These are phyloP conservation scores for Pleurotus ostreatus DNA, from an alignment of 768 basidiomycete species.

Conservation along the genomic window DNA sequence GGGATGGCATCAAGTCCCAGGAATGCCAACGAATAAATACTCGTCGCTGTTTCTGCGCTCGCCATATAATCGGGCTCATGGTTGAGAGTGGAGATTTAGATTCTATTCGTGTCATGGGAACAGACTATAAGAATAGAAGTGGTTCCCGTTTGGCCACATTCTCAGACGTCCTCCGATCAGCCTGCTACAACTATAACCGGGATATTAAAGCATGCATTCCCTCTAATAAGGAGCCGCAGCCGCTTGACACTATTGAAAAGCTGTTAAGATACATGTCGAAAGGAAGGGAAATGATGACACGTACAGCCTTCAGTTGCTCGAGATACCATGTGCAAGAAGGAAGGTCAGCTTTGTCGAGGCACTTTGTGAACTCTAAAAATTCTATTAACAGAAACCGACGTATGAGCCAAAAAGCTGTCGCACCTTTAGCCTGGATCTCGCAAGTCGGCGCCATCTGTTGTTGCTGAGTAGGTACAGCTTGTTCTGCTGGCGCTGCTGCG, in stretches of 20 bases:
- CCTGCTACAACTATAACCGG: too few species aligned
- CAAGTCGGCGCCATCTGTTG: slow-evolving; percentile 53
- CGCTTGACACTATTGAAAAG: slow-evolving; percentile 58
- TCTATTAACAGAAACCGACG: neutral
- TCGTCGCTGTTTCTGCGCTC: too few species aligned
- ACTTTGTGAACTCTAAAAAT: slow-evolving; percentile 73
- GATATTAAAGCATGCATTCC: neutral
- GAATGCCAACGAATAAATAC: too few species aligned
- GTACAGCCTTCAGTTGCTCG: slow-evolving; percentile 82
- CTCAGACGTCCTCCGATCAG: too few species aligned
- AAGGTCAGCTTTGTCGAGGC: slow-evolving; percentile 78
- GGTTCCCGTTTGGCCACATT: too few species aligned
- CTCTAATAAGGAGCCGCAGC: slow-evolving; percentile 57
- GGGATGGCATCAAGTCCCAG: too few species aligned
- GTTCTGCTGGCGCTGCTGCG: slow-evolving; percentile 41
- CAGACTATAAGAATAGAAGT: too few species aligned
- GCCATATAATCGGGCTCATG: too few species aligned
- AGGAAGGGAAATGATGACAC: slow-evolving; percentile 23
- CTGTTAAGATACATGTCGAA: slow-evolving; percentile 9
- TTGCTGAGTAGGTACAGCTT: slow-evolving; percentile 46
- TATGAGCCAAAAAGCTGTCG: slow-evolving; percentile 3
- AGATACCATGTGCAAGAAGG: slow-evolving; percentile 83
- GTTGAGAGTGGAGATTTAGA: too few species aligned
- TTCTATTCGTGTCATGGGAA: too few species aligned
- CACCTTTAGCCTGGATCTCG: slow-evolving; percentile 80